These are phyloP conservation scores for Hypomyces perniciosus DNA, from an alignment of 2,329 filamentous ascomycete genomes.

Conservation along the genomic window DNA sequence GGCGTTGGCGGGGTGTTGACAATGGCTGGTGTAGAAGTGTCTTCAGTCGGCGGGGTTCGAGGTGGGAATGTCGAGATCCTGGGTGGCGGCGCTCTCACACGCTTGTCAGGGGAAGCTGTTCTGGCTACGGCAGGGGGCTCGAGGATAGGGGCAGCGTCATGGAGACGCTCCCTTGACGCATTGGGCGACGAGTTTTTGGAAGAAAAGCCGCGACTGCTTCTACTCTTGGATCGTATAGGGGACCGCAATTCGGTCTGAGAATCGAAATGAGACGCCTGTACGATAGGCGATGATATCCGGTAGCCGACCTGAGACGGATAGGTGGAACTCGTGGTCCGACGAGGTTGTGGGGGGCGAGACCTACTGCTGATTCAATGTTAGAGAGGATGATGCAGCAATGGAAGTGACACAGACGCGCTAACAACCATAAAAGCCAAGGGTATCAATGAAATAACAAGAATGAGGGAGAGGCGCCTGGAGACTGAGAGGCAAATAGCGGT, in stretches of 20 bases:
- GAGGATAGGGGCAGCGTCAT: constrained; percentile 16
- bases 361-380: constrained; percentile 14
- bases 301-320: constrained; percentile 63
- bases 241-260: constrained; percentile 26
- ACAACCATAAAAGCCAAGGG: no score
- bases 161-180: constrained; percentile 8
- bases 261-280: constrained; percentile 49
- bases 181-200: constrained; percentile 10
- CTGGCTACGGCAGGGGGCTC: constrained; percentile 24
- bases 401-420: neutral
- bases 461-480: no score
- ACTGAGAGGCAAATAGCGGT: no score
- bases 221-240: constrained; percentile 51
- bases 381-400: constrained; percentile 2
- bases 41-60: constrained; percentile 42
- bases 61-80: constrained; percentile 32
- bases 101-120: constrained; percentile 23
- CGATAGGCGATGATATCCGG: constrained; percentile 62
- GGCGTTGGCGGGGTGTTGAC: constrained; percentile 63
- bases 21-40: constrained; percentile 46
- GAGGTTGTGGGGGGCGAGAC: constrained; percentile 22
- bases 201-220: constrained; percentile 55
- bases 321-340: constrained; percentile 35
- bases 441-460: no score
- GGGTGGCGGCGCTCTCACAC: constrained; percentile 22